Evolutionary conservation across 768 basidiomycete species (phyloP).

Genomic region (Sarcodon aspratus): DNA sequence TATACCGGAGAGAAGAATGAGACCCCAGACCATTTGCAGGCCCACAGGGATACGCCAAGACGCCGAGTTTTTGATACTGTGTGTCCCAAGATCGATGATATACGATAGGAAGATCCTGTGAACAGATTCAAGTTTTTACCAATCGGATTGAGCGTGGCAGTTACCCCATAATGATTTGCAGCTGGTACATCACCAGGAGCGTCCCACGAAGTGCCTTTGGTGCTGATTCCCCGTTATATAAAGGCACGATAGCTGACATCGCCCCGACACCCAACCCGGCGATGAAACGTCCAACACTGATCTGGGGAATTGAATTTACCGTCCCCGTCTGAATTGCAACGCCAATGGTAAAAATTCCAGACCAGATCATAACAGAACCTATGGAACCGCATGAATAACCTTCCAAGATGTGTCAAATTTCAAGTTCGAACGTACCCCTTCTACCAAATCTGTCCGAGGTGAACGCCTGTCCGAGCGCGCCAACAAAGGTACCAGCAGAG

Average conservation of each 20-base stretch:
- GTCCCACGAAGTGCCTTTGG: constrained; percentile 68
- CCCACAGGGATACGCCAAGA: constrained; percentile 74
- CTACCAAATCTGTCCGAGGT: constrained; percentile 70
- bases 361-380: constrained; percentile 69
- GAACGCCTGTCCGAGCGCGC: constrained; percentile 60
- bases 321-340: constrained; percentile 64
- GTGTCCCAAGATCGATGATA: constrained; percentile 57
- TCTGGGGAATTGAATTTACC: constrained; percentile 43
- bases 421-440: constrained; percentile 22
- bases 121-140: not conserved
- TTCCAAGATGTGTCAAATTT: too few relatives aligned
- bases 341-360: constrained; percentile 59
- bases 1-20: constrained; percentile 54
- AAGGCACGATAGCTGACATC: constrained; percentile 30
- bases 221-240: constrained; percentile 73
- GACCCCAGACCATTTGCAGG: constrained; percentile 60
- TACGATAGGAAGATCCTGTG: constrained; percentile 63
- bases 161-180: constrained; percentile 66
- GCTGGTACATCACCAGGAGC: constrained; percentile 61
- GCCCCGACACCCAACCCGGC: constrained; percentile 74
- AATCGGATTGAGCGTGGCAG: constrained; percentile 3
- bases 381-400: too few relatives aligned
- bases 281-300: constrained; percentile 63
- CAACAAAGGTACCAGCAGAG: constrained; percentile 17
- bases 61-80: constrained; percentile 40